A percentile compares a stretch with the other conserved stretches of the same genome.
Evolutionary conservation across 2,329 filamentous ascomycete genomes (phyloP).

Genomic region (Xylaria digitata): DNA sequence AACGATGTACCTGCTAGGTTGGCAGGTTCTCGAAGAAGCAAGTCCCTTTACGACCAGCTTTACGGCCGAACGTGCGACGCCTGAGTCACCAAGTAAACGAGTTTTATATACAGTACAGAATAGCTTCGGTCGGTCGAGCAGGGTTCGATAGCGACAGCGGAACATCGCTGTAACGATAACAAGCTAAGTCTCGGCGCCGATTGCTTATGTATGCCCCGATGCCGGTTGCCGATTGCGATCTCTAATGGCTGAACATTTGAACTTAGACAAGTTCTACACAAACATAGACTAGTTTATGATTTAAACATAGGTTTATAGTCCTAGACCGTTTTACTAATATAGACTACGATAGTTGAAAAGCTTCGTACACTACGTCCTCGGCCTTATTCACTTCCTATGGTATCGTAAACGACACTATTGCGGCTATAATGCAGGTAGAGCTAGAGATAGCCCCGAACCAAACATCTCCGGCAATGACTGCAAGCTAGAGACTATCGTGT

Average conservation of each 20-base stretch:
- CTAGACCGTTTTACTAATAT: too few species aligned
- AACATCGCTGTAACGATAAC: neutral
- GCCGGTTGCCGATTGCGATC: neutral
- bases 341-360: too few species aligned
- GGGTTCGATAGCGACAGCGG: neutral
- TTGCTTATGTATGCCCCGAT: neutral
- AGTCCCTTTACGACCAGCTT: too few species aligned
- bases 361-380: neutral
- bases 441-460: neutral
- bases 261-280: neutral
- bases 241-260: neutral
- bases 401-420: slow-evolving; percentile 7
- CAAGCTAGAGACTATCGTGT: neutral
- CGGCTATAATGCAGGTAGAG: neutral
- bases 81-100: too few species aligned
- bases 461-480: slow-evolving; percentile 17
- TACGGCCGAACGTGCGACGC: too few species aligned
- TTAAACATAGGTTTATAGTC: neutral
- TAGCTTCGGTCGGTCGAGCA: neutral
- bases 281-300: neutral
- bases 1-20: too few species aligned
- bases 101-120: too few species aligned
- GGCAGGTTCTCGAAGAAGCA: too few species aligned
- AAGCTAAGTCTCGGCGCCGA: slow-evolving; percentile 3
- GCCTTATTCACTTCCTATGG: neutral